These are phyloP conservation scores for Xylariaceae sp. DNA, from an alignment of 2,329 filamentous ascomycete species.

Conservation along the genomic window DNA sequence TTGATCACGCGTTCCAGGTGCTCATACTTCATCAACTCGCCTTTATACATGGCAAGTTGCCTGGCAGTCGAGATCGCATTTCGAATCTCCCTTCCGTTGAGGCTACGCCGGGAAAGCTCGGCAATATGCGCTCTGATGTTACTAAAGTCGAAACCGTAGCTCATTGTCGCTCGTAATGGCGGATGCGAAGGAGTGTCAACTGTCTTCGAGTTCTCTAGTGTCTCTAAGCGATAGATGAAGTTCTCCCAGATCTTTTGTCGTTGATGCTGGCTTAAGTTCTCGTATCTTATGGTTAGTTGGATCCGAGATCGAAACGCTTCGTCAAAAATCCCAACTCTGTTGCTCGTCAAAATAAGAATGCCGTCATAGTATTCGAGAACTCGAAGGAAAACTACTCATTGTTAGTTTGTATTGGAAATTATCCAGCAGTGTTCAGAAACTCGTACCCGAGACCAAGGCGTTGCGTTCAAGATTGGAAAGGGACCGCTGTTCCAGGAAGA, in stretches of 20 bases:
- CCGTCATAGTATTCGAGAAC: slow-evolving; percentile 7
- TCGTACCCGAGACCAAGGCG: background rate
- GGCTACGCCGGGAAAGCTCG: slow-evolving; percentile 2
- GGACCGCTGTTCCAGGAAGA: background rate
- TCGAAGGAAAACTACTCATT: slow-evolving; percentile 2
- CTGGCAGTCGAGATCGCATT: slow-evolving; percentile 8
- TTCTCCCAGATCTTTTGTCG: slow-evolving; percentile 6
- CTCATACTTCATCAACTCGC: slow-evolving; percentile 1
- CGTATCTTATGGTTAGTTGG: slow-evolving; percentile 2
- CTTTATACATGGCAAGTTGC: slow-evolving; percentile 6
- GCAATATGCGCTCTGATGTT: slow-evolving; percentile 3
- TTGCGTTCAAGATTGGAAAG: background rate
- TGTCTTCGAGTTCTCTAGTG: background rate
- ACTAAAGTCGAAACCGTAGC: slow-evolving; percentile 1
- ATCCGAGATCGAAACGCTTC: slow-evolving; percentile 5
- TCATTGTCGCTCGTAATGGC: background rate
- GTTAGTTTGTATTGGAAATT: background rate
- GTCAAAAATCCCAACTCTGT: slow-evolving; percentile 4
- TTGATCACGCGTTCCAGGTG: slow-evolving; percentile 4
- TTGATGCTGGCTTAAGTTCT: slow-evolving; percentile 3
- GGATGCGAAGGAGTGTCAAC: background rate
- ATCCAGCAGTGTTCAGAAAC: background rate
- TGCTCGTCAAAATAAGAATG: background rate
- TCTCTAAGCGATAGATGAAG: slow-evolving; percentile 4
- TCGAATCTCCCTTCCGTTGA: slow-evolving; percentile 8